These are phyloP conservation scores for Ceratobasidium theobromae DNA, from an alignment of 1,284 basidiomycete species.

Conservation along the genomic window DNA sequence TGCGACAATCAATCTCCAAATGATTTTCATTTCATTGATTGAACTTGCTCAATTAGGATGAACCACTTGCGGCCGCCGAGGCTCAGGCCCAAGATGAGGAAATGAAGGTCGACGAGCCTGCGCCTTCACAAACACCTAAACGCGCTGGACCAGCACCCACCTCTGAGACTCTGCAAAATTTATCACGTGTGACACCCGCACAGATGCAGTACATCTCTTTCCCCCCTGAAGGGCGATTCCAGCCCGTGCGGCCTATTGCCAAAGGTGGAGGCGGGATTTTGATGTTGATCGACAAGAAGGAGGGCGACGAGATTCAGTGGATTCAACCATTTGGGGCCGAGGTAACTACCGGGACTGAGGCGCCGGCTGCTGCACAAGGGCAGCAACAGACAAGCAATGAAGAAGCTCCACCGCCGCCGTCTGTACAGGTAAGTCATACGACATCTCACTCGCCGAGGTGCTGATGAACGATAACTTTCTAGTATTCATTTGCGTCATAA, in stretches of 20 bases:
- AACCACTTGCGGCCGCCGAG: conserved; percentile 54
- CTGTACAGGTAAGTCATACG: conserved; percentile 11
- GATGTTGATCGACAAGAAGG: conserved; percentile 45
- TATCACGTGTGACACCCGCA: conserved; percentile 89
- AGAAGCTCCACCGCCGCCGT: conserved; percentile 13
- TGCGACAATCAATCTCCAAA: conserved; percentile 46
- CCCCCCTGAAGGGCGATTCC: conserved; percentile 75
- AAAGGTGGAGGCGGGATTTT: conserved; percentile 49
- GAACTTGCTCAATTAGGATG: conserved; percentile 41
- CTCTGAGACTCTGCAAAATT: conserved; percentile 80
- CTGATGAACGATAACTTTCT: neutral
- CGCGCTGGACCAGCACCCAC: conserved; percentile 69
- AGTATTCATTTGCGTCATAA: conserved; percentile 25
- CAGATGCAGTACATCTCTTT: conserved; percentile 87
- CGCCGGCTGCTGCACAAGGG: neutral
- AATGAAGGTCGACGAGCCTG: conserved; percentile 65
- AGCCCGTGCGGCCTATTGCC: conserved; percentile 85
- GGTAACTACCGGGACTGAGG: conserved; percentile 34
- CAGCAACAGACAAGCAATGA: neutral
- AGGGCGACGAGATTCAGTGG: conserved; percentile 44
- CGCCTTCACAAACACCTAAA: conserved; percentile 44
- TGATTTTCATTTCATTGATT: neutral
- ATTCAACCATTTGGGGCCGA: conserved; percentile 44
- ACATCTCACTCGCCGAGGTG: neutral
- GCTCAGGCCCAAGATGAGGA: conserved; percentile 64